A percentile compares a stretch with the other conserved stretches of the same genome.
These are phyloP conservation scores for Xylariaceae sp. DNA, from an alignment of 2,329 filamentous ascomycete species.

Conservation along the genomic window DNA sequence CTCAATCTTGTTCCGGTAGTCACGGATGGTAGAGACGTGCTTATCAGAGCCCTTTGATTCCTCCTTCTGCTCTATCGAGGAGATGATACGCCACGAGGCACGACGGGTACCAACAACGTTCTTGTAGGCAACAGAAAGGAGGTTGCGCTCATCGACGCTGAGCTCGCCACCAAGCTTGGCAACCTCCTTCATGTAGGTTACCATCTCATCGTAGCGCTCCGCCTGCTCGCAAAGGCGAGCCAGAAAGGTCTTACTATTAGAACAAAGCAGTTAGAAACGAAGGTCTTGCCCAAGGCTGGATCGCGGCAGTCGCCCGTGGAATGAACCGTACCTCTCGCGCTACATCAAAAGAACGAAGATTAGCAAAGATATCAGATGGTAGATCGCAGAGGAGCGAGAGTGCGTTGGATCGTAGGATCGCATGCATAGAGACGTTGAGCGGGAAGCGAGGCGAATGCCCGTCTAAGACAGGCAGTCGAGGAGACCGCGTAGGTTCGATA, in stretches of 20 bases:
- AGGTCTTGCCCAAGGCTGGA: neutral
- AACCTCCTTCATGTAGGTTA: constrained; percentile 99
- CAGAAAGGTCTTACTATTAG: constrained; percentile 93
- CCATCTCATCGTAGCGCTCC: constrained; percentile 99
- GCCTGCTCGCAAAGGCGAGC: constrained; percentile 99
- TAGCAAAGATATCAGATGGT: constrained; percentile 22
- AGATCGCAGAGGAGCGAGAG: constrained; percentile 20
- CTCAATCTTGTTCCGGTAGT: constrained; percentile 99
- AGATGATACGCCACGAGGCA: constrained; percentile 99
- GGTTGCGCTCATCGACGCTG: constrained; percentile 95
- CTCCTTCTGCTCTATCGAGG: constrained; percentile 99
- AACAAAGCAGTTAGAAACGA: constrained; percentile 19
- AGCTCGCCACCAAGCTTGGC: constrained; percentile 79
- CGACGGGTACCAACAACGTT: constrained; percentile 97
- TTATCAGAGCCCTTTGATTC: constrained; percentile 97
- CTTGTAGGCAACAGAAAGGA: constrained; percentile 99
- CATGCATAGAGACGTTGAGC: constrained; percentile 5
- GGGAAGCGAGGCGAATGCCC: neutral
- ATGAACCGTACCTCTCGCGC: constrained; percentile 62
- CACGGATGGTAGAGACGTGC: constrained; percentile 88
- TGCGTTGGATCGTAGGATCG: neutral
- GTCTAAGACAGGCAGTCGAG: constrained; percentile 8
- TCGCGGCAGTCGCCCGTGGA: constrained; percentile 9
- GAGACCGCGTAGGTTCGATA: constrained; percentile 19
- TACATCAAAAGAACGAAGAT: constrained; percentile 35